These are phyloP conservation scores for Claviceps sp. DNA, from an alignment of 2,329 filamentous ascomycete genomes.

Conservation along the genomic window DNA sequence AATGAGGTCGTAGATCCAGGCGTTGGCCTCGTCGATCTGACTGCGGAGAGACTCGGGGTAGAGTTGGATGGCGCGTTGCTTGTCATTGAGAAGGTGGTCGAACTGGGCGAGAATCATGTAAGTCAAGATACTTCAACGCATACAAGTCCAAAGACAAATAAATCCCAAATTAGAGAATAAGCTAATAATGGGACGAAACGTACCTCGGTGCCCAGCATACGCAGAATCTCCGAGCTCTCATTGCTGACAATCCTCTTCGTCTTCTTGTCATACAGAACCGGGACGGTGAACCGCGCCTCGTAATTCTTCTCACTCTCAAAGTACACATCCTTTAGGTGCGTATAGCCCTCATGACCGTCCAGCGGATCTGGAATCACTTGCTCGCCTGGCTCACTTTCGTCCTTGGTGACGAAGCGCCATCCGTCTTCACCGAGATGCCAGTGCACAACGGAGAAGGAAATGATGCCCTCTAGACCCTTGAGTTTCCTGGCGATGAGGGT, in stretches of 20 bases:
- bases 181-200: conserved; percentile 1
- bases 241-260: conserved; percentile 71
- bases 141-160: not conserved
- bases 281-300: conserved; percentile 71
- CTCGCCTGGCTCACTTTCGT: conserved; percentile 42
- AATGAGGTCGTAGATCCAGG: conserved; percentile 65
- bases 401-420: conserved; percentile 67
- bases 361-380: conserved; percentile 56
- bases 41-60: conserved; percentile 51
- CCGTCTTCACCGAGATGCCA: conserved; percentile 68
- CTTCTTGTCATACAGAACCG: conserved; percentile 72
- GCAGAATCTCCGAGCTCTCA: conserved; percentile 82
- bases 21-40: conserved; percentile 64
- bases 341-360: conserved; percentile 55
- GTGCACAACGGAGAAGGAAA: conserved; percentile 71
- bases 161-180: no score
- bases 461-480: conserved; percentile 81
- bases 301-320: conserved; percentile 62
- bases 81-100: conserved; percentile 50
- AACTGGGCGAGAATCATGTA: conserved; percentile 31
- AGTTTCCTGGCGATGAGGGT: conserved; percentile 77
- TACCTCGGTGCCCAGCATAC: conserved; percentile 72
- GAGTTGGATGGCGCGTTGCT: conserved; percentile 48
- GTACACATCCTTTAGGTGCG: conserved; percentile 66
- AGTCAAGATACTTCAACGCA: not conserved